Conservation (phyloP, 352 stramenopile species). For the Phytophthora megakarya region DNA sequence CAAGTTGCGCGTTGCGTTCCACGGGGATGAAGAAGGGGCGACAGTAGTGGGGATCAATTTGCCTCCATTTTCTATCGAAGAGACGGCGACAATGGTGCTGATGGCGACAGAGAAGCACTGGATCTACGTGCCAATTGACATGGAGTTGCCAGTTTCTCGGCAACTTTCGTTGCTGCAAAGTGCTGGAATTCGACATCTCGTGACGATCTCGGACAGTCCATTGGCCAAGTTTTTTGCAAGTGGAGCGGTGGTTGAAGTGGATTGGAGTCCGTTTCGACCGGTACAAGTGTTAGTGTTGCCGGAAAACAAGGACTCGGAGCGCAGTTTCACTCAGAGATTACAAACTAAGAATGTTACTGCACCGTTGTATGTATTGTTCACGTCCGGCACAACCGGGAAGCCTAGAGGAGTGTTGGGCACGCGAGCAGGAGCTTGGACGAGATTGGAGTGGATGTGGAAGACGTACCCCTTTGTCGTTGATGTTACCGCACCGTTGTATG, state of each 20-base stretch:
- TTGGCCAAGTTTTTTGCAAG: slow-evolving; percentile 28
- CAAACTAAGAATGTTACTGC: neutral
- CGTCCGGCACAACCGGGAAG: slow-evolving; percentile 55
- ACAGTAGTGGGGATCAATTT: slow-evolving; percentile 50
- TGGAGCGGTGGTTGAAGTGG: neutral
- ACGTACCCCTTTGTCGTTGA: slow-evolving; percentile 40
- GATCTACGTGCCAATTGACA: slow-evolving; percentile 57
- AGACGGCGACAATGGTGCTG: slow-evolving; percentile 49
- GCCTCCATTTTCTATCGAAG: slow-evolving; percentile 49
- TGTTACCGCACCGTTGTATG: slow-evolving; percentile 43
- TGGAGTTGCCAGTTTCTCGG: slow-evolving; percentile 28
- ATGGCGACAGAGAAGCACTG: slow-evolving; percentile 34
- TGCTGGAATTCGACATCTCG: slow-evolving; percentile 30
- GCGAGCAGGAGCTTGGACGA: slow-evolving; percentile 40
- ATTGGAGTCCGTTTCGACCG: slow-evolving; percentile 28
- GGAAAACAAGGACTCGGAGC: neutral
- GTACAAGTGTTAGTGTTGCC: slow-evolving; percentile 30
- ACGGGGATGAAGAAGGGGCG: neutral
- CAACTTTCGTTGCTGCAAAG: slow-evolving; percentile 39
- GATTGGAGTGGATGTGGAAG: slow-evolving; percentile 57
- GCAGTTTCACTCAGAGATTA: neutral
- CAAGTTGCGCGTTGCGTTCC: slow-evolving; percentile 13
- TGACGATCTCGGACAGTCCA: slow-evolving; percentile 32
- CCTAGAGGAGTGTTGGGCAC: slow-evolving; percentile 58
- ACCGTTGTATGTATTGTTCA: slow-evolving; percentile 66